Percentiles rank a stretch among this genome's conserved stretches.
These are phyloP conservation scores for Kondoa malvinella DNA, from an alignment of 768 basidiomycete genomes.

Conservation along the genomic window DNA sequence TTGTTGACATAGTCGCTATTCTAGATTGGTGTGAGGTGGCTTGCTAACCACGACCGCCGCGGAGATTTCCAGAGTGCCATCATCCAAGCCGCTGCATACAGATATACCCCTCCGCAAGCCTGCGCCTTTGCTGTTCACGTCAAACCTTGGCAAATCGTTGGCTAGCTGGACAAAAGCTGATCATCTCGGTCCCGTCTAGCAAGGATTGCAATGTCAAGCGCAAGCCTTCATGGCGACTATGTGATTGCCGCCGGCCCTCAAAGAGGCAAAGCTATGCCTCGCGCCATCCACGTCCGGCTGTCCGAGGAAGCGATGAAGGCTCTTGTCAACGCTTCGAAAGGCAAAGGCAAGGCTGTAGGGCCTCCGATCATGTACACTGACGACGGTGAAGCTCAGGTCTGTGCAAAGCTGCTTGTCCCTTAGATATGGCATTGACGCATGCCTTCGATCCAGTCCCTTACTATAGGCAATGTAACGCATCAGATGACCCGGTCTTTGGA, in stretches of 20 bases:
- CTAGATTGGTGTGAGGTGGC: too few species aligned
- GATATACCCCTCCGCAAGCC: too few species aligned
- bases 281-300: conserved; percentile 47
- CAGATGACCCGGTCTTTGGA: neutral
- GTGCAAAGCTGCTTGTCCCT: neutral
- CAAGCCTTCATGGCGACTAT: neutral
- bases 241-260: neutral
- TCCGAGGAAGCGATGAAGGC: conserved; percentile 32
- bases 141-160: too few species aligned
- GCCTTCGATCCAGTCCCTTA: neutral
- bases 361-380: too few species aligned
- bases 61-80: too few species aligned
- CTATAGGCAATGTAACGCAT: neutral
- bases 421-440: neutral
- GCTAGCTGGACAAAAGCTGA: too few species aligned
- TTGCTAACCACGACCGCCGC: too few species aligned
- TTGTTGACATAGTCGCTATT: too few species aligned
- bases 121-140: too few species aligned
- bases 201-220: neutral
- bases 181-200: neutral
- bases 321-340: conserved; percentile 4
- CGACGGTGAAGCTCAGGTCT: neutral
- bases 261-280: conserved; percentile 33
- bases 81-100: too few species aligned
- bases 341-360: too few species aligned